Conservation (phyloP, 352 stramenopile genomes). For the Thraustochytrium sp. region DNA sequence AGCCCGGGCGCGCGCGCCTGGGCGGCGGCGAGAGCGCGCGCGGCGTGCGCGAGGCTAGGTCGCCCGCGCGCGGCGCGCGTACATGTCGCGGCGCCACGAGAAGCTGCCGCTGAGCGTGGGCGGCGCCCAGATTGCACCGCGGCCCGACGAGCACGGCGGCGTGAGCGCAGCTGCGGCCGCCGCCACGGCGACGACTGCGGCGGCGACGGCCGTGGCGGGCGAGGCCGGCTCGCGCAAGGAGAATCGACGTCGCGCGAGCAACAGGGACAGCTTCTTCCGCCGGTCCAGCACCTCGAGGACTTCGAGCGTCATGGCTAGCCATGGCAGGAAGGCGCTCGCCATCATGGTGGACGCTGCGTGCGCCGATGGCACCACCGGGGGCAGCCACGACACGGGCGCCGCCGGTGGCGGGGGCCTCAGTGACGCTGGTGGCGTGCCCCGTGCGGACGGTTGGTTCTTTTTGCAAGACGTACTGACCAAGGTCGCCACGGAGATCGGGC, state of each 20-base stretch:
- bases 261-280: too few species aligned
- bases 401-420: background rate
- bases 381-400: background rate
- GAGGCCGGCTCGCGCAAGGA: too few species aligned
- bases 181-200: background rate
- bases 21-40: too few species aligned
- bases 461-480: background rate
- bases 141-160: background rate
- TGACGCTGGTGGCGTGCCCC: background rate
- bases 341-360: too few species aligned
- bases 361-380: background rate
- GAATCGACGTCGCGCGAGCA: too few species aligned
- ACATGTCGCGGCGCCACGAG: background rate
- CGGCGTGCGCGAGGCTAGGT: too few species aligned
- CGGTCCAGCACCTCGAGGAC: too few species aligned
- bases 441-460: background rate
- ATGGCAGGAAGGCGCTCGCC: too few species aligned
- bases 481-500: background rate
- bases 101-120: background rate
- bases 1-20: too few species aligned
- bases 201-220: background rate
- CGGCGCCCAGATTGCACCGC: background rate
- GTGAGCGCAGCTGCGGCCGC: background rate
- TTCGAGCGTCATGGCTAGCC: too few species aligned
- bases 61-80: too few species aligned